Evolutionary conservation across 371 early-diverging fungal genomes (phyloP), one percentile per base, ranked within the genome.

Genomic region (Mucor plumbeus): DNA sequence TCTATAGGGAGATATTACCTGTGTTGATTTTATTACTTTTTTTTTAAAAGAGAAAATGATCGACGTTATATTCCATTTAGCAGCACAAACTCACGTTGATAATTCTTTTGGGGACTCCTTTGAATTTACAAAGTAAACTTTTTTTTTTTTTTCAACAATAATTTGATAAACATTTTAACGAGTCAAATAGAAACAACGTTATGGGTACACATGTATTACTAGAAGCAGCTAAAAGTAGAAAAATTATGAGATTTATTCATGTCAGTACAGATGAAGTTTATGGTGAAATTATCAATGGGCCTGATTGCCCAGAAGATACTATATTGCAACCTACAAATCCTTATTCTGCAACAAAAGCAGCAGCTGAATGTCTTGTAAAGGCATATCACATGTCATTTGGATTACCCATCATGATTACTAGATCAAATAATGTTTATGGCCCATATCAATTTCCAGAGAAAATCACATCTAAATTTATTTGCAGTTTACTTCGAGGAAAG

Each of bases 261-360:
- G 89, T 95, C 41, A 88, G 88, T 61, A 95, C 95, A 0, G 95
- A 95, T 67, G 95, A 95, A 72, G 95, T 95, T 0, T 95, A 95
- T 70, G 95, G 95, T 7, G 93, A 92, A 74, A 88, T 85, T 0
- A 80, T 81, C n/a, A 85, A 82, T 58, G 75, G 81, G 91, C 89
- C 91, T 7, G 87, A 89, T 44, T 86, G 87, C 63, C 77, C 72
- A 31, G 95, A 95, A 68, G 88, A 90, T 38, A 79, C 89, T 0
- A 80, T 89, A 4, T 76, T 94, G 5, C 87, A 88, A 6, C 94
- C 95, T 5, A 87, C 92, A 56, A 95, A 94, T 57, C 95, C 95
- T 0, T 95, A 95, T 70, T 89, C 94, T 7, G 95, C 95, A 1
- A 92, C 95, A 7, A 95, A 95, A 73, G 95, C 94, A 14, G 94